Base-by-base conservation (phyloP, 2,329 filamentous ascomycete genomes). In the Pestalotiopsis sp. region DNA sequence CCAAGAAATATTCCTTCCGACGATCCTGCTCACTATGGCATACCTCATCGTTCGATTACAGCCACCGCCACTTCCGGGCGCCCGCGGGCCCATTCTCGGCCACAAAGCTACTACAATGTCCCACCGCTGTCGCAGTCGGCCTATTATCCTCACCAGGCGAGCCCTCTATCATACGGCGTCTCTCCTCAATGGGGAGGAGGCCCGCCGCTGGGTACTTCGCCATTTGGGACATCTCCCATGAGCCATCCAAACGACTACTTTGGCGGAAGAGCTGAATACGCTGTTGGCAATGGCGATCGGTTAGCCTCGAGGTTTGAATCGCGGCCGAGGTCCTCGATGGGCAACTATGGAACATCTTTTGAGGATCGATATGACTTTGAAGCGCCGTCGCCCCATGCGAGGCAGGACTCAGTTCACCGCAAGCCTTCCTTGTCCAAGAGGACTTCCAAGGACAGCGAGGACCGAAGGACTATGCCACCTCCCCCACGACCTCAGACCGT, bases 381-480 rank as follows among this genome's bases (percentile, higher is more conserved):
- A 2, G 80, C 70, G 7, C 59, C 59, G 38, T 36, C 59, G 27
- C 59, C 59, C 11, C 58, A 82, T 12, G 79, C 83, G 4, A 76
- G 80, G 36, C 75, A 79, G 2, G 75, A 78, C 13, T 76, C 75
- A 3, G 69, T 84, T 1, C 62, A 77, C 4, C 80, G 85, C 31
- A 82, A 83, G 25, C 71, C 81, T n/a, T 87, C 86, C 1, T 74
- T 79, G 41, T 78, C 78, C 13, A 82, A 77, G 73, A 79, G 75
- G 64, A 41, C 58, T 45, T 71, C 74, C 71, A 83, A 81, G 67
- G 75, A 79, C 7, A 80, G 84, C 0, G 82, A 86, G 1, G 84
- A 86, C 65, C 80, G 82, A 39, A 77, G 74, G 64, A 78, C 80
- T 38, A 86, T 87, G 85, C 86, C 86, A 25, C 85, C 86, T 12